Evolutionary conservation across 116 monocot species (phyloP), one percentile per base, ranked within the genome.

Genomic region (Trichopus zeylanicus): DNA sequence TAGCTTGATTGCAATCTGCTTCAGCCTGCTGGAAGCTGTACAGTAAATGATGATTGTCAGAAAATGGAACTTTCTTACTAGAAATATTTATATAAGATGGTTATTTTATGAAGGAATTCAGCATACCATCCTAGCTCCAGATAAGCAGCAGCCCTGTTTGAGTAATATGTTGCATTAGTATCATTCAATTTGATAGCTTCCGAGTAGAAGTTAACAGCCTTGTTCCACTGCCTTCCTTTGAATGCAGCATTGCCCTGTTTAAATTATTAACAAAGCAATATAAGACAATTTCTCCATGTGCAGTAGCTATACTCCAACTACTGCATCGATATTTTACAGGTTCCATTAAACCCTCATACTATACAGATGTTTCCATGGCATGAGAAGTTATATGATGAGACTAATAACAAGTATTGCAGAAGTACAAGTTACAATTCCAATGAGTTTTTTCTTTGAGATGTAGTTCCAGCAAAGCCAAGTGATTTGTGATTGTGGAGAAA

Each of bases 61-160:
- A 56, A 47, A 47, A 22, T 47, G 26, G 20, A 18, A n/a, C 31
- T 10, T 52, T 39, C 31, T 29, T 29, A 31, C 38, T 47, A 67
- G 22, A 25, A 53, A 74, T 8, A 13, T 5, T 26, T 15, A 29
- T n/a, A 15, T 15, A 54, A 28, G 11, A 16, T 5, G 5, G 33
- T 32, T 33, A 26, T 10, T 32, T 15, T 29, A 15, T 27, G 20
- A 34, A 15, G 32, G 31, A 9, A 5, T 42, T 18, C 18, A 38
- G 25, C 69, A 60, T 70, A 97, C 97, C 97, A 84, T 64, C 84
- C 87, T 28, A 97, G 81, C 74, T 97, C 84, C 52, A 97, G 73
- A 74, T 87, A 87, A 64, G 91, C 97, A 51, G 97, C 97, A 60
- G 97, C 91, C 37, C 97, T 76, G 57, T 97, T 97, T 63, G 81